Conservation (phyloP, 2,329 filamentous ascomycete genomes). For the Penicillium sp. region DNA sequence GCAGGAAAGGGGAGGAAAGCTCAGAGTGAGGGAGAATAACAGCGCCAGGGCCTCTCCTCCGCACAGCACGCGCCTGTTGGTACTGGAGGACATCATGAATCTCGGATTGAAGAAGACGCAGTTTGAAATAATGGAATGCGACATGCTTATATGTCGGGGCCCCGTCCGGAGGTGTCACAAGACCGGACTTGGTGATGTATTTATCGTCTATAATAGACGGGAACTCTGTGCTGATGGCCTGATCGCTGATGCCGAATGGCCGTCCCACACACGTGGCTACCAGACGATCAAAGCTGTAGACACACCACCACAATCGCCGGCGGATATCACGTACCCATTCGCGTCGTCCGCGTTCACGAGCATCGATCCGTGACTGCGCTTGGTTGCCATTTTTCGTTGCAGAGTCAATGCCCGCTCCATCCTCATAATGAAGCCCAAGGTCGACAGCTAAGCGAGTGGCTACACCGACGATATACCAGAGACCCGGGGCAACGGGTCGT, state of each 20-base stretch:
- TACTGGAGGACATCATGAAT: constrained; percentile 92
- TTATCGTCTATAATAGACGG: constrained; percentile 84
- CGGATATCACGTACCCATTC: constrained; percentile 85
- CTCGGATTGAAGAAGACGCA: constrained; percentile 87
- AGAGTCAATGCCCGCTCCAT: constrained; percentile 66
- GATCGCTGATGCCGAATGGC: constrained; percentile 92
- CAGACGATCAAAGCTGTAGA: constrained; percentile 90
- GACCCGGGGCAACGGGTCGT: constrained; percentile 82
- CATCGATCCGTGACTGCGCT: constrained; percentile 43
- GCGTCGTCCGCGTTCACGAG: constrained; percentile 63
- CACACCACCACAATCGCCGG: constrained; percentile 92
- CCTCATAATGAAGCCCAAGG: constrained; percentile 87
- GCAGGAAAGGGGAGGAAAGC: constrained; percentile 80
- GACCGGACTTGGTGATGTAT: constrained; percentile 78
- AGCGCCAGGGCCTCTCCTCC: constrained; percentile 59
- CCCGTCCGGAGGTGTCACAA: constrained; percentile 60
- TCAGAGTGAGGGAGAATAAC: constrained; percentile 75
- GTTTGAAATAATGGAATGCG: constrained; percentile 85
- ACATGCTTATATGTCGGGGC: constrained; percentile 85
- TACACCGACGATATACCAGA: constrained; percentile 97
- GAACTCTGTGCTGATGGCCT: constrained; percentile 93
- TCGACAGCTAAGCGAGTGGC: constrained; percentile 88
- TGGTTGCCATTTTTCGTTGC: constrained; percentile 38
- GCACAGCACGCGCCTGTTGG: constrained; percentile 78
- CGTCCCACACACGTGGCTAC: constrained; percentile 91